Conservation (phyloP, 1,284 basidiomycete genomes). For the Boletellus sp. region DNA sequence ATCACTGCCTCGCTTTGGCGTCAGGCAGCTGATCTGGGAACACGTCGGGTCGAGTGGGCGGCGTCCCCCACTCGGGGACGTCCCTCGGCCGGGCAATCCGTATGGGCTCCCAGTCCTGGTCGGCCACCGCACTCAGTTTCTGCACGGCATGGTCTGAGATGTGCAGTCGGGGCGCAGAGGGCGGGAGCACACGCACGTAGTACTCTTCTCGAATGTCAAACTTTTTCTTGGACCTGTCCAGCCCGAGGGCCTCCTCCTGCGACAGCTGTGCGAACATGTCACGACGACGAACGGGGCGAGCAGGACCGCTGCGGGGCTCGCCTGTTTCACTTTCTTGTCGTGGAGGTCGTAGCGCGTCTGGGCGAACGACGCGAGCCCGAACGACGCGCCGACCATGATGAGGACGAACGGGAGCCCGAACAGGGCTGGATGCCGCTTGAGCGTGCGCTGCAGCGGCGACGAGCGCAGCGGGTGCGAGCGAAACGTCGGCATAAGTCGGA, state of each 20-base stretch:
- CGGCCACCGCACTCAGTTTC: constrained; percentile 59
- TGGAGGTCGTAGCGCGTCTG: constrained; percentile 91
- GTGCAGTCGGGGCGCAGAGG: constrained; percentile 1
- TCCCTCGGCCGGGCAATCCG: constrained; percentile 81
- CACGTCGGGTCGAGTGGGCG: constrained; percentile 43
- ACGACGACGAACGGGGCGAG: neutral
- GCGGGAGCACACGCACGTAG: constrained; percentile 63
- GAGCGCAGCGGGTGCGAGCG: constrained; percentile 50
- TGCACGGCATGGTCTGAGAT: constrained; percentile 32
- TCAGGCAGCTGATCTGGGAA: constrained; percentile 24
- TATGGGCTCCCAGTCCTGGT: constrained; percentile 86
- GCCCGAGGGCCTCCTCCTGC: constrained; percentile 80
- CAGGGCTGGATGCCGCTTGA: constrained; percentile 58
- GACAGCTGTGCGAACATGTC: constrained; percentile 49
- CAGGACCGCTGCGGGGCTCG: constrained; percentile 30
- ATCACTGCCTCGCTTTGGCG: neutral
- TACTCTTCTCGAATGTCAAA: constrained; percentile 96
- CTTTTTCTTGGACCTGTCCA: constrained; percentile 78
- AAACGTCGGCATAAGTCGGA: constrained; percentile 58
- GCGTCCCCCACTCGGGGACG: constrained; percentile 85
- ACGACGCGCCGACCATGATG: constrained; percentile 86
- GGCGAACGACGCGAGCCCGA: constrained; percentile 79
- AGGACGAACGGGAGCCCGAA: constrained; percentile 89
- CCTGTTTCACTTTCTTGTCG: constrained; percentile 73
- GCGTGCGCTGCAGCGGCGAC: constrained; percentile 40